A percentile compares a stretch with the other conserved stretches of the same genome.
phyloP scores from a whole-genome alignment of 805 yeast species.

The Wickerhamomyces strasburgensis region DNA sequence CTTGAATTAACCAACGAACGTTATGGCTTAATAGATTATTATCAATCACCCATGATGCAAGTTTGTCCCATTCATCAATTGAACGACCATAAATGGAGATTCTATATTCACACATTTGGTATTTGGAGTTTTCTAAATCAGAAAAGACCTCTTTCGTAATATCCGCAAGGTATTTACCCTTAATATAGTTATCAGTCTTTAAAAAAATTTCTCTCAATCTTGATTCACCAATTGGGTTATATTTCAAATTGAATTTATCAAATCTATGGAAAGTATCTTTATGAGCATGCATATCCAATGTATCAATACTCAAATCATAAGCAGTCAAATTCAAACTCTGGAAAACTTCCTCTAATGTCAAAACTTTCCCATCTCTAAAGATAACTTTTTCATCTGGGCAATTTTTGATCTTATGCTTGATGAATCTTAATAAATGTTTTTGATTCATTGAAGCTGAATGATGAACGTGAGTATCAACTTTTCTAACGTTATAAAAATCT shows the following conservation, averaged over 20 bases:
- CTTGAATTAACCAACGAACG: slow-evolving; percentile 95
- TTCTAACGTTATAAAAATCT: slow-evolving; percentile 93
- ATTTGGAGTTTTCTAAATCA: slow-evolving; percentile 91
- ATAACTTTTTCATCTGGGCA: slow-evolving; percentile 86
- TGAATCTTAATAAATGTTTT: slow-evolving; percentile 89
- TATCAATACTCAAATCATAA: slow-evolving; percentile 91
- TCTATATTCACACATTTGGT: slow-evolving; percentile 96
- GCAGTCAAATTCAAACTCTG: slow-evolving; percentile 87
- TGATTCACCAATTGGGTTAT: slow-evolving; percentile 97
- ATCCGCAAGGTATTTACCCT: slow-evolving; percentile 89
- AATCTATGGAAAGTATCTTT: slow-evolving; percentile 96
- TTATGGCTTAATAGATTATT: slow-evolving; percentile 87
- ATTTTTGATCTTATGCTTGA: slow-evolving; percentile 89
- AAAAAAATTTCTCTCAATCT: slow-evolving; percentile 92
- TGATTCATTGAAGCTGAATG: slow-evolving; percentile 99
- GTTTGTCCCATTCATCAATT: slow-evolving; percentile 87
- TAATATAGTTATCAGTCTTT: slow-evolving; percentile 89
- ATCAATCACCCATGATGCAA: slow-evolving; percentile 94
- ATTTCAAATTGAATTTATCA: slow-evolving; percentile 94
- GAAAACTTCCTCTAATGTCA: slow-evolving; percentile 86
- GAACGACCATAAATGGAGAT: slow-evolving; percentile 92
- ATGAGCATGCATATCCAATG: slow-evolving; percentile 99
- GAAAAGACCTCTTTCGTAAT: slow-evolving; percentile 89
- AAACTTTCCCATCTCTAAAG: slow-evolving; percentile 83
- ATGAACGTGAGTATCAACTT: slow-evolving; percentile 97